Conservation (phyloP, 148 eudicot genomes). For the Vaccinium corymbosum region DNA sequence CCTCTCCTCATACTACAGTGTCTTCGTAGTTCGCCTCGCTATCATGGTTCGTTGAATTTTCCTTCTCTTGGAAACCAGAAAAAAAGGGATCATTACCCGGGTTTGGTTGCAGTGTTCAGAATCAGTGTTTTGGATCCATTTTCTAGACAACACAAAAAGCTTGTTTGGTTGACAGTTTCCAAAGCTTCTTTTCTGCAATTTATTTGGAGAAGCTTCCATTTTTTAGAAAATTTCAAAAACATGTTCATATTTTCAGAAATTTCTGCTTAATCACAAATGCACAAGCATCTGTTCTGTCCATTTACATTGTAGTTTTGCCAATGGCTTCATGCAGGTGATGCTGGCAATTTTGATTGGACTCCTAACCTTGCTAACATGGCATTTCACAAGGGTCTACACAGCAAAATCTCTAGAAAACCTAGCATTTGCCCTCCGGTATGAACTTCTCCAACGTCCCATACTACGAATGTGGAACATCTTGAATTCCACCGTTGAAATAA, state of each 20-base stretch:
- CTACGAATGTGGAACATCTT: slow-evolving; percentile 91
- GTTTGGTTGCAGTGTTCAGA: not conserved
- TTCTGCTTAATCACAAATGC: not conserved
- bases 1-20: slow-evolving; percentile 76
- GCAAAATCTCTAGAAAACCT: slow-evolving; percentile 70
- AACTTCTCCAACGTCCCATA: slow-evolving; percentile 85
- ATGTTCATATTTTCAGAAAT: too few relatives aligned
- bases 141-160: not conserved
- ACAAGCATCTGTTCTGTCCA: not conserved
- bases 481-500: slow-evolving; percentile 83
- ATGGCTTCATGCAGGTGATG: slow-evolving; percentile 59
- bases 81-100: not conserved
- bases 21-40: slow-evolving; percentile 92
- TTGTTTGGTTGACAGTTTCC: not conserved
- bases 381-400: slow-evolving; percentile 84
- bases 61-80: not conserved
- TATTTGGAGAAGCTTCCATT: too few relatives aligned
- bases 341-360: slow-evolving; percentile 88
- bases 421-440: slow-evolving; percentile 81
- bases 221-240: not conserved
- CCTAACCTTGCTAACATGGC: slow-evolving; percentile 93
- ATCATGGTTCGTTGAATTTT: slow-evolving; percentile 62
- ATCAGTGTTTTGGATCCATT: not conserved
- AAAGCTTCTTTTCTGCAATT: too few relatives aligned
- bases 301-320: not conserved